Percentiles rank a stretch among this genome's conserved stretches.
Conservation (phyloP, 1,284 basidiomycete species). For the Cerioporus squamosus region DNA sequence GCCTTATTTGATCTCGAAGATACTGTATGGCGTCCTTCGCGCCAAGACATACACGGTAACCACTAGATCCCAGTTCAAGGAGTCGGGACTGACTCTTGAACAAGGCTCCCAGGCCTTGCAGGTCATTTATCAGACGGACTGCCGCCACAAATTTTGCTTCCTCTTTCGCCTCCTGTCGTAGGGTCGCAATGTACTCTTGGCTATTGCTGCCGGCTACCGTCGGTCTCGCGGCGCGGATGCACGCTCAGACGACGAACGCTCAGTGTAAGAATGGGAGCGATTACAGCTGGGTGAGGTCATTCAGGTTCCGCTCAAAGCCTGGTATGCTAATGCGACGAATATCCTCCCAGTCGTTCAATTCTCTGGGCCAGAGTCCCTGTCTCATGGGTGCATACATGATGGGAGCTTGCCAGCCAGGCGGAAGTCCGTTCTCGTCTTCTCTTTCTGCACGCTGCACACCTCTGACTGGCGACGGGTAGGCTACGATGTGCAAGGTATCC, state of each 20-base stretch:
- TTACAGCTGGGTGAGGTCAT: background rate
- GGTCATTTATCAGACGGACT: no score
- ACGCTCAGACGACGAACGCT: conserved; percentile 4
- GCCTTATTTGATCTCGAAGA: no score
- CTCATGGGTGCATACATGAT: conserved; percentile 45
- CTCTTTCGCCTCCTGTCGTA: no score
- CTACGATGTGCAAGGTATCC: background rate
- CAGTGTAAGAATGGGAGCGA: background rate
- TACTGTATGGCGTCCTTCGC: no score
- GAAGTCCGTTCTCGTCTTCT: conserved; percentile 30
- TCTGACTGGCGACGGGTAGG: background rate
- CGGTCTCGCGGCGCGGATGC: no score
- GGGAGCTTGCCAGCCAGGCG: conserved; percentile 40
- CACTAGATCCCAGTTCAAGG: no score
- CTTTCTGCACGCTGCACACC: no score
- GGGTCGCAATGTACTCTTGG: no score
- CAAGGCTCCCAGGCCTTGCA: no score
- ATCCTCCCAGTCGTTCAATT: conserved; percentile 37
- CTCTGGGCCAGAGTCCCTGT: conserved; percentile 43
- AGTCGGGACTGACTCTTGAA: no score
- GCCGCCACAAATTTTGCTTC: no score
- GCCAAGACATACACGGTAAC: no score
- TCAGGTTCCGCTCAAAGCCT: background rate
- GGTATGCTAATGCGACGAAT: background rate
- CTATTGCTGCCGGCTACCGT: background rate